These are phyloP conservation scores for Mucor circinelloides DNA, from an alignment of 371 early-diverging fungal species.

Conservation along the genomic window DNA sequence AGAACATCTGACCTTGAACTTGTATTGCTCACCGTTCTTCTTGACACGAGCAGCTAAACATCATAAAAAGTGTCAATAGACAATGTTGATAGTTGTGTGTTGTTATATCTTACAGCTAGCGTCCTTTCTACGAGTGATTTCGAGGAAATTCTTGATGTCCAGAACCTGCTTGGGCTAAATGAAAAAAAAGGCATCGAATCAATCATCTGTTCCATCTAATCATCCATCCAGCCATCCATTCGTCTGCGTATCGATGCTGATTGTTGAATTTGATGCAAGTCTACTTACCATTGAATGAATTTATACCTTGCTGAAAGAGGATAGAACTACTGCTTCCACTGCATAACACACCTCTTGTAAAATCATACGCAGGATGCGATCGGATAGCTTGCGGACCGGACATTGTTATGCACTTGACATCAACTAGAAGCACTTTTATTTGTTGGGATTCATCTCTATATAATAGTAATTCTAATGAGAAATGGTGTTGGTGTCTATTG, in stretches of 20 bases:
- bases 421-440: no score
- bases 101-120: slow-evolving; percentile 68
- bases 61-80: background rate
- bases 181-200: background rate
- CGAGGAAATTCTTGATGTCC: slow-evolving; percentile 96
- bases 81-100: background rate
- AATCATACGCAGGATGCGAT: background rate
- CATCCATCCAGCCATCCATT: background rate
- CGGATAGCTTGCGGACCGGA: background rate
- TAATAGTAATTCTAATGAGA: no score
- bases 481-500: no score
- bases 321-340: slow-evolving; percentile 12
- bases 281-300: slow-evolving; percentile 20
- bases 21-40: slow-evolving; percentile 91
- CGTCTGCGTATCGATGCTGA: background rate
- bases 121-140: slow-evolving; percentile 91
- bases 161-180: slow-evolving; percentile 89
- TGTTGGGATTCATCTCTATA: no score
- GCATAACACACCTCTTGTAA: slow-evolving; percentile 5
- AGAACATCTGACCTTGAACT: slow-evolving; percentile 98
- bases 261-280: background rate
- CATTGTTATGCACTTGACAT: background rate
- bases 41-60: slow-evolving; percentile 83
- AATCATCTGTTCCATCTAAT: background rate
- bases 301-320: slow-evolving; percentile 23